Evolutionary conservation across 805 yeast species (phyloP).

Genomic region (Wickerhamomyces canadensis): DNA sequence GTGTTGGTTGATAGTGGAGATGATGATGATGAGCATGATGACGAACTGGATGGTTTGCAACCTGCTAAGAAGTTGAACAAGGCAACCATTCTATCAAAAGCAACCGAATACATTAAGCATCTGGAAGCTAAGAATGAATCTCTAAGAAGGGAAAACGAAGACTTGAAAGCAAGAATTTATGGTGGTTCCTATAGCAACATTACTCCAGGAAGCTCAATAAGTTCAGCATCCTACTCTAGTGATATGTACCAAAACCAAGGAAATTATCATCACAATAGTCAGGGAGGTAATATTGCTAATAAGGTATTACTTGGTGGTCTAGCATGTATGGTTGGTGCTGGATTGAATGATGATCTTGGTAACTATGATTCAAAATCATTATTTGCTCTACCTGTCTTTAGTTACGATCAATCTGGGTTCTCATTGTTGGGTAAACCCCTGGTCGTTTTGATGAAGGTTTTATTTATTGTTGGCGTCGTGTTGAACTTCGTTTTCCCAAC

Average conservation of each 20-base stretch:
- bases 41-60: conserved; percentile 61
- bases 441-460: conserved; percentile 22
- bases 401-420: conserved; percentile 26
- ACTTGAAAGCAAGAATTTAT: conserved; percentile 26
- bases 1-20: conserved; percentile 36
- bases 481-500: conserved; percentile 22
- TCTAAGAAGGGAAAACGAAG: conserved; percentile 43
- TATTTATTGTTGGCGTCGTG: conserved; percentile 23
- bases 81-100: conserved; percentile 70
- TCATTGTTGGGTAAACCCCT: conserved; percentile 23
- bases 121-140: conserved; percentile 55
- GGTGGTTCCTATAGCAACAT: conserved; percentile 9
- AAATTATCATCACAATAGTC: conserved; percentile 5
- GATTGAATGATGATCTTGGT: conserved; percentile 46
- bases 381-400: conserved; percentile 41
- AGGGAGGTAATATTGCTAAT: conserved; percentile 27
- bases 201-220: conserved; percentile 18
- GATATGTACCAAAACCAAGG: conserved; percentile 1
- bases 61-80: conserved; percentile 76
- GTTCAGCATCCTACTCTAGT: conserved; percentile 9
- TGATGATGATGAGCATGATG: conserved; percentile 53
- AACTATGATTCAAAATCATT: conserved; percentile 39
- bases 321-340: conserved; percentile 59
- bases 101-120: conserved; percentile 73
- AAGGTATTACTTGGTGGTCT: conserved; percentile 58